phyloP scores from a whole-genome alignment of 179 eudicot species.

The Beta lomatogona region DNA sequence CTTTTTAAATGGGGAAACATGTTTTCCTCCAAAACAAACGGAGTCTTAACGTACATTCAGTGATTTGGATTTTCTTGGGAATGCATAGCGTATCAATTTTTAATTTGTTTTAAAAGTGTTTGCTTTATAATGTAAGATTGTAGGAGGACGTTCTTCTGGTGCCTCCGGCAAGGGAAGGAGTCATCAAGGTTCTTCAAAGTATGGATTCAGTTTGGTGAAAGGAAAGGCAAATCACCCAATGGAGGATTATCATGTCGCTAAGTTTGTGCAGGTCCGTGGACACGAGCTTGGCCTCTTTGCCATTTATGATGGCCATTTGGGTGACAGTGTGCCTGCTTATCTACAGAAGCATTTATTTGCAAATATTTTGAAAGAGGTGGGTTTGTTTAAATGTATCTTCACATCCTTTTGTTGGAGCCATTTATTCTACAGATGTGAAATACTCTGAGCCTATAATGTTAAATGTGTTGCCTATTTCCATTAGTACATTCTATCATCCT shows the following conservation, averaged over 20 bases:
- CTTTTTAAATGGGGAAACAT: too few relatives aligned
- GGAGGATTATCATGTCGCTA: constrained; percentile 93
- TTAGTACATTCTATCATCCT: background rate
- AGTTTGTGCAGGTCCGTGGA: constrained; percentile 53
- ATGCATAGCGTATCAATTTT: background rate
- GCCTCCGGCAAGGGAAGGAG: constrained; percentile 77
- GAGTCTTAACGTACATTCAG: background rate
- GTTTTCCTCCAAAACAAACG: too few relatives aligned
- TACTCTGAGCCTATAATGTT: constrained; percentile 8
- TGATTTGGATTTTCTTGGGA: background rate
- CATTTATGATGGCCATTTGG: constrained; percentile 86
- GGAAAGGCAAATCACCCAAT: constrained; percentile 92
- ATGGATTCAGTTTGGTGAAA: constrained; percentile 74
- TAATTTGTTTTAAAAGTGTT: background rate
- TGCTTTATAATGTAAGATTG: constrained; percentile 35
- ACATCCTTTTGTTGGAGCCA: background rate
- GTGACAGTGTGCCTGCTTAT: constrained; percentile 83
- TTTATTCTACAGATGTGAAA: background rate
- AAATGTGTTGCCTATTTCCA: background rate
- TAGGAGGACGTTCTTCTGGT: constrained; percentile 59
- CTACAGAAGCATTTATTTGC: constrained; percentile 80
- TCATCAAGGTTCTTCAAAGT: constrained; percentile 52
- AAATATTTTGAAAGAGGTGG: constrained; percentile 83
- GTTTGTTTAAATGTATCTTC: background rate
- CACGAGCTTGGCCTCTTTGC: constrained; percentile 86